A percentile compares a stretch with the other conserved stretches of the same genome.
Conservation (phyloP, 2,329 filamentous ascomycete genomes). For the Pyrenochaeta sp. region DNA sequence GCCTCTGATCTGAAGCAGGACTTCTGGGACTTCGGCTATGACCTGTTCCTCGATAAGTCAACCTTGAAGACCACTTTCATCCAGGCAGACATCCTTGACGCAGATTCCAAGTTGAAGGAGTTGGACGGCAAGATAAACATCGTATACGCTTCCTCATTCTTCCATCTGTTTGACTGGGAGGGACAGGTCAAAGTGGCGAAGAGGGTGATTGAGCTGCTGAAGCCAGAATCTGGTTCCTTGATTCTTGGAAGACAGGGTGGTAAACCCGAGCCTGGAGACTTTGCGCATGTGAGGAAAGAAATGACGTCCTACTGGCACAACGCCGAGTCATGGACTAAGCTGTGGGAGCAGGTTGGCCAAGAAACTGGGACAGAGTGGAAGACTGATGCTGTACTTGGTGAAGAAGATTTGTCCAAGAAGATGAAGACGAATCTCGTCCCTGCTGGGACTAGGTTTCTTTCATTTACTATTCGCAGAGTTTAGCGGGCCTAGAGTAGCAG, state of each 20-base stretch:
- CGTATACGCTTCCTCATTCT: conserved; percentile 53
- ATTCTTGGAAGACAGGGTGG: conserved; percentile 53
- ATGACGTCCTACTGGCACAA: conserved; percentile 49
- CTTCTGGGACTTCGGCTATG: conserved; percentile 64
- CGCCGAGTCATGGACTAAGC: conserved; percentile 42
- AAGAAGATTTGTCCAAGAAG: conserved; percentile 32
- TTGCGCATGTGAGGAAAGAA: conserved; percentile 22
- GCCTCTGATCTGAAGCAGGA: conserved; percentile 51
- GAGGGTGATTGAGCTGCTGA: conserved; percentile 43
- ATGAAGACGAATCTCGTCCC: conserved; percentile 31
- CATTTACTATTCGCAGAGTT: conserved; percentile 35
- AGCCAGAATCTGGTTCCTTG: conserved; percentile 43
- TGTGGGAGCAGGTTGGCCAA: conserved; percentile 52
- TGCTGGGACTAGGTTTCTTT: conserved; percentile 34
- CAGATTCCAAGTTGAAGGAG: conserved; percentile 39
- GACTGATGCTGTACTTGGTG: conserved; percentile 38
- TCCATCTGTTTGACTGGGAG: conserved; percentile 56
- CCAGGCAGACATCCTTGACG: conserved; percentile 57
- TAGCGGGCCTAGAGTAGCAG: conserved; percentile 8
- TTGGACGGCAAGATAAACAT: conserved; percentile 54
- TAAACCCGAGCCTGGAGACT: conserved; percentile 37
- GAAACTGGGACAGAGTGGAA: conserved; percentile 50
- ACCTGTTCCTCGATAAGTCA: conserved; percentile 47
- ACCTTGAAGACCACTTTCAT: conserved; percentile 61
- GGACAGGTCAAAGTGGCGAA: conserved; percentile 50